A percentile compares a stretch with the other conserved stretches of the same genome.
phyloP scores from a whole-genome alignment of 225 moss, liverwort and hornwort genomes.

The Ulota crispa region DNA sequence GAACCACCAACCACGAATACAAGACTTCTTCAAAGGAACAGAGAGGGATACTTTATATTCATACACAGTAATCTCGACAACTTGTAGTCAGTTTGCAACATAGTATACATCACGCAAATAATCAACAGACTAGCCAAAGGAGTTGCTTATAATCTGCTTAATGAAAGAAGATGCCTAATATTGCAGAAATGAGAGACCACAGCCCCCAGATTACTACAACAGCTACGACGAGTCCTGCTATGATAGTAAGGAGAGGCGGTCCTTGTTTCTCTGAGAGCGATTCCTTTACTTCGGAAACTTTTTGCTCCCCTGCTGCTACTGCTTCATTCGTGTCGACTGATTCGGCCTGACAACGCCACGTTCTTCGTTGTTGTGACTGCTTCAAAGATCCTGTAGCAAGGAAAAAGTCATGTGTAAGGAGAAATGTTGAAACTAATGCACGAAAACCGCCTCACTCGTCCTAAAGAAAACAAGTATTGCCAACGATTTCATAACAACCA shows the following conservation, averaged over 20 bases:
- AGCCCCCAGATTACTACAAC: conserved; percentile 43
- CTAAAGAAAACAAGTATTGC: not conserved
- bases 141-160: conserved; percentile 17
- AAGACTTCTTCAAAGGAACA: not conserved
- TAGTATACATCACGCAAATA: conserved; percentile 10
- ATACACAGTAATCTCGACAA: conserved; percentile 5
- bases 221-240: conserved; percentile 47
- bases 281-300: conserved; percentile 32
- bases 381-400: conserved; percentile 23
- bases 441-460: not conserved
- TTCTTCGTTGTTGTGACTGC: conserved; percentile 22
- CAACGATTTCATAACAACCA: not conserved
- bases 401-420: conserved; percentile 2
- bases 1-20: conserved; percentile 1
- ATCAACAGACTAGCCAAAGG: not conserved
- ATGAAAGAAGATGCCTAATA: conserved; percentile 37
- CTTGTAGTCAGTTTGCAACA: not conserved
- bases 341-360: conserved; percentile 38
- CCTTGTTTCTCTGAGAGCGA: conserved; percentile 35
- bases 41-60: not conserved
- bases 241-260: conserved; percentile 43
- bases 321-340: conserved; percentile 46
- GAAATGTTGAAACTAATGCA: not conserved
- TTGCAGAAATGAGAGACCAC: conserved; percentile 41
- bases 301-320: conserved; percentile 32